Evolutionary conservation across 495 filamentous ascomycete species (phyloP).

Genomic region (Aspergillus homomorphus): DNA sequence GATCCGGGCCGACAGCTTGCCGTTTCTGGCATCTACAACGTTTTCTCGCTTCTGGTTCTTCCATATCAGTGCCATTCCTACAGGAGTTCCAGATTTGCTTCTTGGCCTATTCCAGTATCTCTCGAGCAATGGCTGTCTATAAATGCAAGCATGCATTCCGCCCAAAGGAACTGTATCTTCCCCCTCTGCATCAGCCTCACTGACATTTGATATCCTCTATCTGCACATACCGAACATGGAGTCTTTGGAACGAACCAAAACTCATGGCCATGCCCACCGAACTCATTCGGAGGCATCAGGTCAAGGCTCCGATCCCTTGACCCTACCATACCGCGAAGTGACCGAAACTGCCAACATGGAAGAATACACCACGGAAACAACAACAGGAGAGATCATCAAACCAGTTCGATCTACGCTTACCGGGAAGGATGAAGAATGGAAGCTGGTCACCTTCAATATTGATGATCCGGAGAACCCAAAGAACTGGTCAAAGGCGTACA

Average conservation of each 20-base stretch:
- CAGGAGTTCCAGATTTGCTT: too few relatives aligned
- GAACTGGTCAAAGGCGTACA: conserved; percentile 55
- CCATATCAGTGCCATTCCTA: too few relatives aligned
- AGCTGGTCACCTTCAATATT: conserved; percentile 68
- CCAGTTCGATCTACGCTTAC: conserved; percentile 48
- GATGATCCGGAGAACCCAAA: conserved; percentile 59
- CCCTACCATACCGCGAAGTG: conserved; percentile 63
- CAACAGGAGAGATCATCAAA: conserved; percentile 57
- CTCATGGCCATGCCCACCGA: conserved; percentile 19
- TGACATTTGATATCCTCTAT: not conserved
- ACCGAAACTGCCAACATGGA: conserved; percentile 55
- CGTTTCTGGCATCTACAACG: conserved; percentile 3
- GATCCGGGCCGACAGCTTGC: conserved; percentile 12
- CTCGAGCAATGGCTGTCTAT: too few relatives aligned
- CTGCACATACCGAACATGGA: conserved; percentile 23
- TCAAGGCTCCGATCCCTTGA: conserved; percentile 26
- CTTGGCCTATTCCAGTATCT: too few relatives aligned
- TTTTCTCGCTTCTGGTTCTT: not conserved
- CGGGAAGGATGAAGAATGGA: conserved; percentile 56
- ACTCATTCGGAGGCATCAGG: conserved; percentile 26
- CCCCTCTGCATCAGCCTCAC: not conserved
- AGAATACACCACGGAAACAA: conserved; percentile 63
- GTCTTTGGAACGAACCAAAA: conserved; percentile 10
- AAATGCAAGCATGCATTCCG: not conserved
- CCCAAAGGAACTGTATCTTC: not conserved